Conservation (phyloP, 495 filamentous ascomycete species). For the Podospora conica region DNA sequence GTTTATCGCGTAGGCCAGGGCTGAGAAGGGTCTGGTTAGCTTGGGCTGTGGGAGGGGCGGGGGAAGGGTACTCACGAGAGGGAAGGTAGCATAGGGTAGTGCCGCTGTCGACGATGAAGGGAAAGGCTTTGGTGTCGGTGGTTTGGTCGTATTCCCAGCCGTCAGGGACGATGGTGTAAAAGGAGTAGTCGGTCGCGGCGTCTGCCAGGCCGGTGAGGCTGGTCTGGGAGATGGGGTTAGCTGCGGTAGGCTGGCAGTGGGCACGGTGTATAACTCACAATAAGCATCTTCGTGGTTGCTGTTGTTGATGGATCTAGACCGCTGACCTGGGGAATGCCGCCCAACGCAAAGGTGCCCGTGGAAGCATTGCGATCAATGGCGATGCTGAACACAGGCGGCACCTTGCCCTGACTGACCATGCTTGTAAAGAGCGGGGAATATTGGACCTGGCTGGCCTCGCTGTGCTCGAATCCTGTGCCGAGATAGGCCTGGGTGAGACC, state of each 20-base stretch:
- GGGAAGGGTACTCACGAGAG: conserved; percentile 18
- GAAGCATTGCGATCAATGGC: conserved; percentile 38
- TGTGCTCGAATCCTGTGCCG: conserved; percentile 23
- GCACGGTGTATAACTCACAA: conserved; percentile 24
- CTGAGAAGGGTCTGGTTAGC: conserved; percentile 10
- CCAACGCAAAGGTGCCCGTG: conserved; percentile 46
- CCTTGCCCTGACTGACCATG: conserved; percentile 48
- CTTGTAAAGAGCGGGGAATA: conserved; percentile 55
- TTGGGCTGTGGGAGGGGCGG: not conserved
- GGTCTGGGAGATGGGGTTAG: conserved; percentile 10
- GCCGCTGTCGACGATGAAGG: conserved; percentile 45
- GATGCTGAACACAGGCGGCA: conserved; percentile 52
- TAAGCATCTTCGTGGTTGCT: conserved; percentile 35
- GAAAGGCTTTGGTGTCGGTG: conserved; percentile 28
- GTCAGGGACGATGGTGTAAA: conserved; percentile 38
- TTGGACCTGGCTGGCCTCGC: conserved; percentile 25
- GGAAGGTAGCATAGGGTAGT: conserved; percentile 42
- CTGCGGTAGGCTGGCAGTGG: not conserved
- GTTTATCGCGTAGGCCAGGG: conserved; percentile 47
- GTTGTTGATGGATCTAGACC: conserved; percentile 33
- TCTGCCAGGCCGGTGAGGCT: conserved; percentile 22
- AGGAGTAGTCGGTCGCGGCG: conserved; percentile 31
- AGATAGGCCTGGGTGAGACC: conserved; percentile 43
- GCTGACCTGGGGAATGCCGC: conserved; percentile 16
- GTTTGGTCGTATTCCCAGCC: conserved; percentile 33